Evolutionary conservation across 108 stramenopile genomes (phyloP).

Genomic region (Hondaea fermentalgiana): DNA sequence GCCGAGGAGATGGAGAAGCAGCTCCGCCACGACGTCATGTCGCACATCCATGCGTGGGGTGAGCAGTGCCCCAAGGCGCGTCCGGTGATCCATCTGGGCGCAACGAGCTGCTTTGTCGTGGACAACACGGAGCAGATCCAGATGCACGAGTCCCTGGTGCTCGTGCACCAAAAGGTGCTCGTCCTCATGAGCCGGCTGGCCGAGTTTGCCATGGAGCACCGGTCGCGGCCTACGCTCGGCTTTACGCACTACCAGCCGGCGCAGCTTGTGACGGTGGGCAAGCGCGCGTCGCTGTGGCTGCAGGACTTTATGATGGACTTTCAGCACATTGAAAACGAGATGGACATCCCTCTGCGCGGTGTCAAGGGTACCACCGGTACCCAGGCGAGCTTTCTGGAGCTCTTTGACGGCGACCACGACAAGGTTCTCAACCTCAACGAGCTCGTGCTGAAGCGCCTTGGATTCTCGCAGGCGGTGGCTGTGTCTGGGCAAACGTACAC

Average conservation of each 20-base stretch:
- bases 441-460: conserved; percentile 83
- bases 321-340: conserved; percentile 71
- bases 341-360: conserved; percentile 91
- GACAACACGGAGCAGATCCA: conserved; percentile 94
- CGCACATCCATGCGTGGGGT: conserved; percentile 85
- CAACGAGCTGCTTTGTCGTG: conserved; percentile 89
- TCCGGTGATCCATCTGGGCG: conserved; percentile 93
- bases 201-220: conserved; percentile 68
- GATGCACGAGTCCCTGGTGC: conserved; percentile 67
- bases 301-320: conserved; percentile 84
- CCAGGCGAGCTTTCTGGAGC: conserved; percentile 91
- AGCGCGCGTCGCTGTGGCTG: conserved; percentile 90
- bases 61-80: conserved; percentile 68
- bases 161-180: conserved; percentile 79
- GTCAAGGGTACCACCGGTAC: conserved; percentile 98
- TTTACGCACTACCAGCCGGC: conserved; percentile 98
- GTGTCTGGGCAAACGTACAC: conserved; percentile 98
- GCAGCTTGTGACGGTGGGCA: conserved; percentile 92
- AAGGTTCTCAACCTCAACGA: conserved; percentile 78
- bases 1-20: conserved; percentile 83
- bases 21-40: conserved; percentile 99
- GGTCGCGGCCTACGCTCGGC: conserved; percentile 83
- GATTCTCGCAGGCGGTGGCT: conserved; percentile 74
- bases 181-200: conserved; percentile 65
- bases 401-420: conserved; percentile 95